Evolutionary conservation across 495 filamentous ascomycete species (phyloP), one percentile per base, ranked within the genome.

Genomic region (Letharia lupina): DNA sequence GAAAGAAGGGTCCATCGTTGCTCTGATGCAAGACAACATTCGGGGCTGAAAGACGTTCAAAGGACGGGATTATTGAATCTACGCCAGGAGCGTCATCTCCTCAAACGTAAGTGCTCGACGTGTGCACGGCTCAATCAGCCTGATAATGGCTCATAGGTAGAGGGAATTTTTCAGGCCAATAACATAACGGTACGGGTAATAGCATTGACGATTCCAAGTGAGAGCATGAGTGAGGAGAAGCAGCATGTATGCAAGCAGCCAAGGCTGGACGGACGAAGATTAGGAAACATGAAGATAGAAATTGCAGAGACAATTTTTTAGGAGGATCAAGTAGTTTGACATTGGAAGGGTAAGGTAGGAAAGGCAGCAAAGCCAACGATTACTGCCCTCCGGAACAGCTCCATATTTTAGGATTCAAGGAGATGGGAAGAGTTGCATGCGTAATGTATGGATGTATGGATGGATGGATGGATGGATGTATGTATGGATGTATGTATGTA

Each of bases 61-160:
- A 47, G 44, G 20, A 39, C 35, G 20, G 33, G 54, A 65, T 65
- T 60, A 65, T 47, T 37, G 56, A 65, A 65, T 65, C 63, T 44
- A 48, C 39, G 20, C 13, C 31, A 40, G 16, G 9, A 54, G 15
- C 10, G 20, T 41, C 8, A 23, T 63, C 33, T 37, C 11, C 33
- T 57, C 45, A 15, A 23, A 52, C 44, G 28, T 13, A 39, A 50
- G 10, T 52, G 31, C 44, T 33, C 23, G 3, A 48, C 31, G 23
- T 48, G 52, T 52, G 44, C 61, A 63, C 23, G 31, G 44, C 18
- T 37, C 23, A 39, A 52, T 23, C 31, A 52, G 13, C 33, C 8
- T 57, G 15, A 20, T 33, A 35, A 20, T 52, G 7, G n/a, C 39
- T 41, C 44, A 63, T 35, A 8, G 9, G 20, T 18, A 47, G 45